Base-by-base conservation (phyloP, 2,329 filamentous ascomycete species). In the Thelonectria discophora region DNA sequence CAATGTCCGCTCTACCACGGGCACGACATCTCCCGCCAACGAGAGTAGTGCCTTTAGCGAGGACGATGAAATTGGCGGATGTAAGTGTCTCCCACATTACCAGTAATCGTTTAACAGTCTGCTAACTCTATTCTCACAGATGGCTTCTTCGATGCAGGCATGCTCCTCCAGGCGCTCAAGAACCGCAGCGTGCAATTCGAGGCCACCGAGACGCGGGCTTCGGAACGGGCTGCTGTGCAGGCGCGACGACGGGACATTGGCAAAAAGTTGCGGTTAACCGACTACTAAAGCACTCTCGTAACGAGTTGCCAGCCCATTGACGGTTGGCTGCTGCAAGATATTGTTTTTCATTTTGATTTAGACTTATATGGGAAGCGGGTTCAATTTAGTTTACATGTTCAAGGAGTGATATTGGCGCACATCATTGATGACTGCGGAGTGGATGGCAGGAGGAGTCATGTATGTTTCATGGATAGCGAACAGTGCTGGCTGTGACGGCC, bases 121-220 rank as follows among this genome's bases (percentile, higher is more conserved):
- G 70, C 78, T 76, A 70, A 76, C 61, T 40, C 66, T 10, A 53
- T 50, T 52, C 64, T n/a, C 74, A 11, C 39, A 97, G 94, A 97
- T 82, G 94, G 94, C 32, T 97, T 98, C 82, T 98, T 98, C 79
- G 94, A 98, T 75, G 93, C 94, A 1, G 94, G 94, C 13, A 97
- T 97, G 93, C 86, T 97, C 5, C 83, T 95, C 21, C 92, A 96
- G 75, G 93, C 93, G 1, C 86, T 97, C 60, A 94, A 94, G 74
- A 90, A 89, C 2, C 86, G 90, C 52, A 84, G 85, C 15, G 83
- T 87, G 58, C 81, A 79, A 4, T 76, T 80, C 6, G 84, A 86
- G 55, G 72, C 78, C 3, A 80, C 77, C 45, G 84, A 87, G 64
- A 78, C 78, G 10, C 86, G 84, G 68, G 75, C 83, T 1, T 84